Percentiles rank a stretch among this genome's conserved stretches.
These are phyloP conservation scores for Aspergillus thermomutatus DNA, from an alignment of 2,329 filamentous ascomycete genomes.

Conservation along the genomic window DNA sequence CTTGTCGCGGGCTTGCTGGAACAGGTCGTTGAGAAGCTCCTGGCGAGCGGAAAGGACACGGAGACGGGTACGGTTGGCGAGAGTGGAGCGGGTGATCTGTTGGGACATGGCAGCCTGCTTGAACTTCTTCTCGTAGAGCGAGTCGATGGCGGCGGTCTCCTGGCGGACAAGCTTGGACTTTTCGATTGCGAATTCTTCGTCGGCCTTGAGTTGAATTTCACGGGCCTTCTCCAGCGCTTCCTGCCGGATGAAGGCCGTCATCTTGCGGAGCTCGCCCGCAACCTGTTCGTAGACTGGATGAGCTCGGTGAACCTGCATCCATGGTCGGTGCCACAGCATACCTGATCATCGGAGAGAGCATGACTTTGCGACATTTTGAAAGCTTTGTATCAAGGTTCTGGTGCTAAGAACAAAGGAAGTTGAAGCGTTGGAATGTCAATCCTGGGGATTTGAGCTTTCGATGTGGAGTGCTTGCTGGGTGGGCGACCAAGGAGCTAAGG, in stretches of 20 bases:
- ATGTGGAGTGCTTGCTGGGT: conserved; percentile 14
- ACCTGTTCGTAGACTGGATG: conserved; percentile 57
- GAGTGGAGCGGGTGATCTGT: conserved; percentile 95
- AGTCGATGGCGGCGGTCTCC: conserved; percentile 90
- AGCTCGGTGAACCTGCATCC: conserved; percentile 12
- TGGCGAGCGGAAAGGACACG: conserved; percentile 83
- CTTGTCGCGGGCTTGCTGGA: conserved; percentile 73
- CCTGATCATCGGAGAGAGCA: conserved; percentile 97
- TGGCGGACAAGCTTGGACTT: conserved; percentile 97
- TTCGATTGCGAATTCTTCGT: conserved; percentile 98
- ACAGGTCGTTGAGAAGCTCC: conserved; percentile 85
- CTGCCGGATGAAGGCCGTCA: conserved; percentile 99
- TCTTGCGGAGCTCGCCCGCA: conserved; percentile 97
- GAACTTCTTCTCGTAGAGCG: conserved; percentile 96
- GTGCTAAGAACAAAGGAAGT: conserved; percentile 10
- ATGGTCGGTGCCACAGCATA: conserved; percentile 42
- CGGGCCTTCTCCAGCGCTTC: conserved; percentile 95
- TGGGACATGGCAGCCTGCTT: conserved; percentile 98
- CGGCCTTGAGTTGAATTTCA: conserved; percentile 97
- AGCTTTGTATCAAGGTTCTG: conserved; percentile 7
- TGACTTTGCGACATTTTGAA: conserved; percentile 83
- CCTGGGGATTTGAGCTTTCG: conserved; percentile 12
- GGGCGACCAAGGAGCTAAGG: conserved; percentile 9
- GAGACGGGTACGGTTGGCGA: conserved; percentile 93
- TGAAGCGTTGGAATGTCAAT: conserved; percentile 16